phyloP scores from a whole-genome alignment of 345 rosid species.

The Cochlearia excelsa region DNA sequence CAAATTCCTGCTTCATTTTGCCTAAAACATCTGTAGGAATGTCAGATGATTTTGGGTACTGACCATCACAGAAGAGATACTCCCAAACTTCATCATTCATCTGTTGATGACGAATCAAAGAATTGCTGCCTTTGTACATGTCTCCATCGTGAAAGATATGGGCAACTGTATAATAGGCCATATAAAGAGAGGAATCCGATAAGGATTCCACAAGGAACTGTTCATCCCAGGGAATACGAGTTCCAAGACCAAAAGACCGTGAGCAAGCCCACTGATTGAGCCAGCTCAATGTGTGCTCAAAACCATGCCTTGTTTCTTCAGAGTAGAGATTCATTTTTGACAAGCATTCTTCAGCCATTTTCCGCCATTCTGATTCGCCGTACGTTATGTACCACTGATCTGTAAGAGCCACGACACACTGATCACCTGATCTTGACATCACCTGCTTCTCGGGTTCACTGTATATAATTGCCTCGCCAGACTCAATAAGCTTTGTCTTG shows the following conservation, averaged over 20 bases:
- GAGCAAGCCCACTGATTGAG: constrained; percentile 99
- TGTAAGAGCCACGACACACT: constrained; percentile 96
- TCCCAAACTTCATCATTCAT: constrained; percentile 95
- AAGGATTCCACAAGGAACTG: constrained; percentile 88
- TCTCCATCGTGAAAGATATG: constrained; percentile 75
- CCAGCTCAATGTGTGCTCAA: constrained; percentile 94
- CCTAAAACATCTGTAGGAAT: constrained; percentile 55
- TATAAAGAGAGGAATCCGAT: constrained; percentile 88
- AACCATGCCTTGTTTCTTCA: constrained; percentile 79
- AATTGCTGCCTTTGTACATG: constrained; percentile 61
- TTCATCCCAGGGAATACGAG: constrained; percentile 93
- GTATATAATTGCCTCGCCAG: constrained; percentile 67
- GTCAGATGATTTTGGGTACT: constrained; percentile 57
- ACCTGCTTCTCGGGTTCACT: constrained; percentile 97
- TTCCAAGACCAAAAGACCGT: constrained; percentile 96
- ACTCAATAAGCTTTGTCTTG: constrained; percentile 61
- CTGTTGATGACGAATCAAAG: constrained; percentile 55
- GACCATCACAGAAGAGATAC: constrained; percentile 72
- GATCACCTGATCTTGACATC: constrained; percentile 94
- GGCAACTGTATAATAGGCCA: constrained; percentile 90
- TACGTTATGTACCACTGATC: constrained; percentile 97
- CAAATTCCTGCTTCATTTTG: constrained; percentile 93
- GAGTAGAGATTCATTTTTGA: constrained; percentile 71
- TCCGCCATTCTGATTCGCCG: constrained; percentile 82
- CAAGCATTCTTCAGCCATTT: constrained; percentile 73